Conservation (phyloP, 2,329 filamentous ascomycete species). For the Diaporthe longicolla region DNA sequence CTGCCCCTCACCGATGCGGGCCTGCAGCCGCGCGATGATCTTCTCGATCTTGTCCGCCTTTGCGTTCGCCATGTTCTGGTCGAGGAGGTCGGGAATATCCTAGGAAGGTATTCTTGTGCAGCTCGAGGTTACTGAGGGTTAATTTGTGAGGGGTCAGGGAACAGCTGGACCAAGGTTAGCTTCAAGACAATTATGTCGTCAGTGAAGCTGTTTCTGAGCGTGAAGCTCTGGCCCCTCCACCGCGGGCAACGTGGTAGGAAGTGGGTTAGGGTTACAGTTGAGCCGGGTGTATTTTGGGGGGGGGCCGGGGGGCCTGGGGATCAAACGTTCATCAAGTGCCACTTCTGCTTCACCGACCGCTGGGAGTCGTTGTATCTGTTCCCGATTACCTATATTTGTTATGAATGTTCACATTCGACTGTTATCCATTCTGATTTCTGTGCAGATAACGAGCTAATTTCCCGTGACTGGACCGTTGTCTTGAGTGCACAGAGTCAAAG, state of each 20-base stretch:
- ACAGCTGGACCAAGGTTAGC: neutral
- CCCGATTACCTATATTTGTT: neutral
- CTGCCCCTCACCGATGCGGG: slow-evolving; percentile 77
- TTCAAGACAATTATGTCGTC: slow-evolving; percentile 7
- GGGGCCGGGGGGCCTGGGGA: too few relatives aligned
- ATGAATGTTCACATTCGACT: neutral
- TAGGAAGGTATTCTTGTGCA: neutral
- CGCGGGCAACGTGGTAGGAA: too few relatives aligned
- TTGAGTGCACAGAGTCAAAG: neutral
- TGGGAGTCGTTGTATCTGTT: neutral
- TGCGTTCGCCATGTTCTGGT: slow-evolving; percentile 41
- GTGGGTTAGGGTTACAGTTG: slow-evolving; percentile 8
- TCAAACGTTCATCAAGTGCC: too few relatives aligned
- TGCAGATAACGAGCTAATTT: neutral
- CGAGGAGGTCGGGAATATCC: neutral
- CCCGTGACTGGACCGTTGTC: neutral
- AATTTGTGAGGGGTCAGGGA: neutral
- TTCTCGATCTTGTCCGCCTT: slow-evolving; percentile 65
- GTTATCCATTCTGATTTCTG: too few relatives aligned
- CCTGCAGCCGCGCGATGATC: slow-evolving; percentile 78
- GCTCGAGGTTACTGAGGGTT: neutral
- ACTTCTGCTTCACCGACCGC: too few relatives aligned
- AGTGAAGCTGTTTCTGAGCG: slow-evolving; percentile 26
- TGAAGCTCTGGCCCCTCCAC: slow-evolving; percentile 23
- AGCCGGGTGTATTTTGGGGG: too few relatives aligned